Conservation (phyloP, 345 rosid species). For the Eucalyptus tenuipes region DNA sequence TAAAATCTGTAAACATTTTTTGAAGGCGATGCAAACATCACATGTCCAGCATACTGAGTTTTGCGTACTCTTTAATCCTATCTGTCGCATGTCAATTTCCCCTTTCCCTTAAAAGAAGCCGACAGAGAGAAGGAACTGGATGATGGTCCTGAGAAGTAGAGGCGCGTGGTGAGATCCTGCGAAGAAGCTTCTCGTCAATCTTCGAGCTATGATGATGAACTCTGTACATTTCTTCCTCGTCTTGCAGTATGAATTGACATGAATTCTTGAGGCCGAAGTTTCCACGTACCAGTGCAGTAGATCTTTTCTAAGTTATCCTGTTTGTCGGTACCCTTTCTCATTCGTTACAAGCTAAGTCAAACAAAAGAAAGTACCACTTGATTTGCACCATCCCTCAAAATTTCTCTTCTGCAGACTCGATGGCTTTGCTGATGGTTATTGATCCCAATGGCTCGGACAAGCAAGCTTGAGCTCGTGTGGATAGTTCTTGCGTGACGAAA, state of each 20-base stretch:
- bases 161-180: slow-evolving; percentile 6
- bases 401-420: neutral
- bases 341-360: neutral
- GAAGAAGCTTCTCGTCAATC: neutral
- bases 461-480: slow-evolving; percentile 19
- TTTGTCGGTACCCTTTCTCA: neutral
- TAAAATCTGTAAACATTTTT: neutral
- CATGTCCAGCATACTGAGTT: neutral
- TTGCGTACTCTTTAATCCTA: neutral
- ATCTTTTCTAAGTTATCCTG: neutral
- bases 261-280: neutral
- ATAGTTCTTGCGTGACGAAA: slow-evolving; percentile 37
- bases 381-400: neutral
- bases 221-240: neutral
- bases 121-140: slow-evolving; percentile 7
- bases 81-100: neutral
- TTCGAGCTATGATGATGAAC: neutral
- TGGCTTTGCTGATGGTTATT: slow-evolving; percentile 16
- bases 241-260: neutral
- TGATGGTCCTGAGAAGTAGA: slow-evolving; percentile 52
- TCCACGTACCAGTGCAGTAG: neutral
- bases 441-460: slow-evolving; percentile 7
- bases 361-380: neutral
- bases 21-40: neutral
- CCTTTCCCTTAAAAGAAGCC: neutral